Evolutionary conservation across 2,329 filamentous ascomycete genomes (phyloP).

Genomic region (Neofusicoccum cordaticola): DNA sequence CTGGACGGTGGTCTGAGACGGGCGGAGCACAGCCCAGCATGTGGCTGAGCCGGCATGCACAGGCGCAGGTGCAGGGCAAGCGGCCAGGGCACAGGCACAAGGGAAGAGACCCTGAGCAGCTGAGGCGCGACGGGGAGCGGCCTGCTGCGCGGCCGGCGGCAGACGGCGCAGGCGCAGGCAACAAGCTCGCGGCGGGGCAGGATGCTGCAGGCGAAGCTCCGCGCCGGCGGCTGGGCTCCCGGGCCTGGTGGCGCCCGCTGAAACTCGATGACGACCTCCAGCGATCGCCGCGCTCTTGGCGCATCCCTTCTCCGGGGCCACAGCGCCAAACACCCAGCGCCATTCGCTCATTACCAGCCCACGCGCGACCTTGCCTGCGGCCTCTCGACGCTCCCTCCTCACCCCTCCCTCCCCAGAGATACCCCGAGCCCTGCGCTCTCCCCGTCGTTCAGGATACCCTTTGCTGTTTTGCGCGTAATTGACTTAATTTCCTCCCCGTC

Average conservation of each 20-base stretch:
- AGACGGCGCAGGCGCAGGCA: not conserved
- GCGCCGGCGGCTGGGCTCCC: slow-evolving; percentile 2
- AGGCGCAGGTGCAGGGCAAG: no score
- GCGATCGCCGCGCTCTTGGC: slow-evolving; percentile 1
- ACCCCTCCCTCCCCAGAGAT: not conserved
- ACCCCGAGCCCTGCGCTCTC: not conserved
- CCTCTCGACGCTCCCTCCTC: not conserved
- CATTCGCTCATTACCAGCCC: slow-evolving; percentile 8
- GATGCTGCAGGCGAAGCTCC: not conserved
- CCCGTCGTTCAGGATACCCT: not conserved
- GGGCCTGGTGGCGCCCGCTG: not conserved
- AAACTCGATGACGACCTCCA: slow-evolving; percentile 13
- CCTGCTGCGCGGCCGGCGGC: no score
- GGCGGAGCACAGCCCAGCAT: slow-evolving; percentile 9
- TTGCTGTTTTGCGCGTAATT: slow-evolving; percentile 4
- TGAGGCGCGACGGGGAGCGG: not conserved
- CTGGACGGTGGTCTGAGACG: not conserved
- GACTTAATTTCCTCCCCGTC: not conserved
- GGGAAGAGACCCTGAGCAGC: not conserved
- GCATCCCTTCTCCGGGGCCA: slow-evolving; percentile 5
- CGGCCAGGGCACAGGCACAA: not conserved
- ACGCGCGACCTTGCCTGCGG: not conserved
- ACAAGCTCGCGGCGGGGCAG: not conserved
- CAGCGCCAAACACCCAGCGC: not conserved
- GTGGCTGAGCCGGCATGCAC: not conserved